Evolutionary conservation across 1,284 basidiomycete genomes (phyloP).

Genomic region (Peniophora sp.): DNA sequence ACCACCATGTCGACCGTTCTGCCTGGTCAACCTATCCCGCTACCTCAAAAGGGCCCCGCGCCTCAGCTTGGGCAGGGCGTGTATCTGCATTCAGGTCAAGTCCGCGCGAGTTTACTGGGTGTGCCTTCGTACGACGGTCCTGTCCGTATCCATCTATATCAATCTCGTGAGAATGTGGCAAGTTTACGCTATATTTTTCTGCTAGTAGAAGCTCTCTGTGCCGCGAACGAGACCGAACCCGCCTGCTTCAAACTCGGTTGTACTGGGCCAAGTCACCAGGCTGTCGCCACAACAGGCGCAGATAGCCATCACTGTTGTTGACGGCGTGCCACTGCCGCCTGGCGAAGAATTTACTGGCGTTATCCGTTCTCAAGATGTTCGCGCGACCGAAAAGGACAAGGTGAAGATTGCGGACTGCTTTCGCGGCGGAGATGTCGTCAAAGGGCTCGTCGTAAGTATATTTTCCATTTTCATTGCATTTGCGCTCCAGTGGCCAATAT

Average conservation of each 20-base stretch:
- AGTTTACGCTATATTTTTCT: constrained; percentile 19
- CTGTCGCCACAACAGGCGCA: constrained; percentile 85
- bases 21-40: constrained; percentile 76
- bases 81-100: constrained; percentile 57
- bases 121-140: constrained; percentile 54
- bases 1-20: constrained; percentile 30
- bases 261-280: constrained; percentile 79
- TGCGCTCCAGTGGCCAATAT: not conserved
- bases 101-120: constrained; percentile 73
- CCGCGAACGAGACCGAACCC: constrained; percentile 57
- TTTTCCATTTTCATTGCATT: not conserved
- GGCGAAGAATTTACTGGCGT: constrained; percentile 95
- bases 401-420: constrained; percentile 94
- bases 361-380: constrained; percentile 87
- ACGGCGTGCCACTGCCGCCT: constrained; percentile 79
- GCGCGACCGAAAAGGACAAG: constrained; percentile 88
- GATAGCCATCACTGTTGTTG: constrained; percentile 84
- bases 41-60: constrained; percentile 43
- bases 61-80: constrained; percentile 63
- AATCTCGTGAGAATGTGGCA: not conserved
- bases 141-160: constrained; percentile 41
- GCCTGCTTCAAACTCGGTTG: constrained; percentile 61
- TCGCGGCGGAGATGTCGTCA: constrained; percentile 92
- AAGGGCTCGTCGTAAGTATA: constrained; percentile 78
- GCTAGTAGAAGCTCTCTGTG: constrained; percentile 47